phyloP scores from a whole-genome alignment of 2,329 filamentous ascomycete species.

The Colletotrichum kahawae region DNA sequence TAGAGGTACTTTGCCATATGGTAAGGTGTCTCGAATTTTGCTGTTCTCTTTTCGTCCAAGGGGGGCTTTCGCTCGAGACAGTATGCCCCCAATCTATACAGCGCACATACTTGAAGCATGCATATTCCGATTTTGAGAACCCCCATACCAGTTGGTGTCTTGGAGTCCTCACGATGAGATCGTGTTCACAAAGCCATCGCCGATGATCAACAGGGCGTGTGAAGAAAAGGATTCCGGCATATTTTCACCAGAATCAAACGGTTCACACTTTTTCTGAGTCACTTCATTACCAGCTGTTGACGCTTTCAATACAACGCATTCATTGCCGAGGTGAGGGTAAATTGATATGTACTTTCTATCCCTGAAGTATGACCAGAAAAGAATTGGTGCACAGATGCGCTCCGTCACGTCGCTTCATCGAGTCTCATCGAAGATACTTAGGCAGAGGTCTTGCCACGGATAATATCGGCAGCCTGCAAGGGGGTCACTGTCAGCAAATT shows the following conservation, averaged over 20 bases:
- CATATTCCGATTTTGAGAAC: background rate
- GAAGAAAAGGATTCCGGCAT: background rate
- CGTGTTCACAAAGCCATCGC: background rate
- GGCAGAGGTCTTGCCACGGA: background rate
- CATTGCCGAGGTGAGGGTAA: background rate
- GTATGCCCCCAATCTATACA: background rate
- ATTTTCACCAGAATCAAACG: background rate
- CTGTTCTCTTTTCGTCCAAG: background rate
- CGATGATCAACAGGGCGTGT: background rate
- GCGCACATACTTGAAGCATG: background rate
- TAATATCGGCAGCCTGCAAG: slow-evolving; percentile 6
- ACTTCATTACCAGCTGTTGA: background rate
- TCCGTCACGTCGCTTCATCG: background rate
- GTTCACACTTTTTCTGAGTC: background rate
- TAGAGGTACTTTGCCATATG: background rate
- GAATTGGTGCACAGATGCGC: background rate
- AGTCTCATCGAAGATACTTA: background rate
- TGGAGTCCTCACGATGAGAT: background rate
- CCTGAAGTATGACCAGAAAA: background rate
- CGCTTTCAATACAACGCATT: background rate
- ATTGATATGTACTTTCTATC: background rate
- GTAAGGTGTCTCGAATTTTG: background rate
- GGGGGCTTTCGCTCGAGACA: background rate
- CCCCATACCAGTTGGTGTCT: background rate
- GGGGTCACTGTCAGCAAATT: background rate